phyloP scores from a whole-genome alignment of 495 filamentous ascomycete species.

The Cryomyces antarcticus region DNA sequence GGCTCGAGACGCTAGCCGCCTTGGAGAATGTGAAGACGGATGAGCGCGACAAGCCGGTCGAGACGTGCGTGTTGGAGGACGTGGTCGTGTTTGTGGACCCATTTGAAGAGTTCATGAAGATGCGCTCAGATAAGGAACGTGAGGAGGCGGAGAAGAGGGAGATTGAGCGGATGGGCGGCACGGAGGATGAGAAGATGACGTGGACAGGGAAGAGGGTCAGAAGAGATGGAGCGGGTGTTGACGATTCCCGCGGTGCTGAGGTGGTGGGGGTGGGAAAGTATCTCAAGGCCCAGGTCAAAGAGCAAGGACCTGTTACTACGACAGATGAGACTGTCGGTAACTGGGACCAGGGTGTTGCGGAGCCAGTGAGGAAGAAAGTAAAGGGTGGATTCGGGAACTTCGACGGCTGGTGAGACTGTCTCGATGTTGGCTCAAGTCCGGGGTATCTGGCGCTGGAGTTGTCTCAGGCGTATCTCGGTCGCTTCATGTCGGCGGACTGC shows the following conservation, averaged over 20 bases:
- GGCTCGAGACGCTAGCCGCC: slow-evolving; percentile 38
- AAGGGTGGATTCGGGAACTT: slow-evolving; percentile 88
- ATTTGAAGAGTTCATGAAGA: slow-evolving; percentile 74
- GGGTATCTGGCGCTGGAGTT: too few species aligned
- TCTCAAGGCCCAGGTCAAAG: slow-evolving; percentile 30
- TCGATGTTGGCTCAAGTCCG: too few species aligned
- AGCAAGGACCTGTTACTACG: slow-evolving; percentile 12
- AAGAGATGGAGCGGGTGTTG: slow-evolving; percentile 27
- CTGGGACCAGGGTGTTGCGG: slow-evolving; percentile 34
- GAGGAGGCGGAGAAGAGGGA: slow-evolving; percentile 19
- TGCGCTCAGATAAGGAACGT: slow-evolving; percentile 29
- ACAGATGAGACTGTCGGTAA: slow-evolving; percentile 39
- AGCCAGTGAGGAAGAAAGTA: slow-evolving; percentile 60
- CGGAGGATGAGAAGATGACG: slow-evolving; percentile 66
- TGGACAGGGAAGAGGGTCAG: slow-evolving; percentile 63
- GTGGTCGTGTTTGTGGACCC: slow-evolving; percentile 82
- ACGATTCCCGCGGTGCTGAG: slow-evolving; percentile 22
- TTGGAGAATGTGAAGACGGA: slow-evolving; percentile 55
- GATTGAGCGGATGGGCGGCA: slow-evolving; percentile 25
- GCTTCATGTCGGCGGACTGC: too few species aligned
- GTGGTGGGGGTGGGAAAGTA: slow-evolving; percentile 70
- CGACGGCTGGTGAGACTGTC: slow-evolving; percentile 69
- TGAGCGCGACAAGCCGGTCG: slow-evolving; percentile 45
- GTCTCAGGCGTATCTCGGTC: too few species aligned
- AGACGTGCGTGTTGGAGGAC: slow-evolving; percentile 61